phyloP scores from a whole-genome alignment of 352 stramenopile species.

The Globisporangium emineosum region DNA sequence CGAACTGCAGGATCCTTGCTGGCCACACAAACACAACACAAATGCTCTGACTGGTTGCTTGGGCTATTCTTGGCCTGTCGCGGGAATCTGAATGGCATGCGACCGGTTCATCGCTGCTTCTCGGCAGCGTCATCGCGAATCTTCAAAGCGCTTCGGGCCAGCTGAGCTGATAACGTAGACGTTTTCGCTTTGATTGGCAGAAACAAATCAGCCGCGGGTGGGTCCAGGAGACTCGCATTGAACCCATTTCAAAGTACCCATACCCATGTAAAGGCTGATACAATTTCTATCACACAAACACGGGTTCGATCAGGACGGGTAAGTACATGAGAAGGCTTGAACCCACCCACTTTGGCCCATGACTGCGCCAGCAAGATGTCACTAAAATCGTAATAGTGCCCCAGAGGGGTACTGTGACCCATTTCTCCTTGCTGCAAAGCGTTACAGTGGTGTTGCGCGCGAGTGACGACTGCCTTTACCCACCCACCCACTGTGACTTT shows the following conservation, averaged over 20 bases:
- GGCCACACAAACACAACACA: neutral
- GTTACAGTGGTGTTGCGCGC: neutral
- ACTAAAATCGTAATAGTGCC: neutral
- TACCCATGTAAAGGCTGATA: neutral
- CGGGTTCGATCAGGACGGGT: neutral
- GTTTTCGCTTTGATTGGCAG: slow-evolving; percentile 11
- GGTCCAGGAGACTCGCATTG: neutral
- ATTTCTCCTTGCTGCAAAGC: neutral
- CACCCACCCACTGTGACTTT: neutral
- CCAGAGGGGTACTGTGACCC: neutral
- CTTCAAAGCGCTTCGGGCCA: slow-evolving; percentile 10
- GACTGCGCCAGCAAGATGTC: neutral
- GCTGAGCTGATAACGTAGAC: slow-evolving; percentile 17
- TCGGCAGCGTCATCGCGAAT: slow-evolving; percentile 17
- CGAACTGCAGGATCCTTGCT: neutral
- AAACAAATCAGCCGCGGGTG: neutral
- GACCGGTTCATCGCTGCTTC: slow-evolving; percentile 5
- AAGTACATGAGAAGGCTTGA: too few relatives aligned
- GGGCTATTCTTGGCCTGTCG: slow-evolving; percentile 7
- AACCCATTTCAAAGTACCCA: neutral
- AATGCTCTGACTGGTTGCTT: neutral
- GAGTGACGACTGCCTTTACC: neutral
- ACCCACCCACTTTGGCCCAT: neutral
- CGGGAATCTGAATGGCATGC: neutral
- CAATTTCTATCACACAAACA: neutral